Base-by-base conservation (phyloP, 805 yeast genomes). In the Candida insectalens region DNA sequence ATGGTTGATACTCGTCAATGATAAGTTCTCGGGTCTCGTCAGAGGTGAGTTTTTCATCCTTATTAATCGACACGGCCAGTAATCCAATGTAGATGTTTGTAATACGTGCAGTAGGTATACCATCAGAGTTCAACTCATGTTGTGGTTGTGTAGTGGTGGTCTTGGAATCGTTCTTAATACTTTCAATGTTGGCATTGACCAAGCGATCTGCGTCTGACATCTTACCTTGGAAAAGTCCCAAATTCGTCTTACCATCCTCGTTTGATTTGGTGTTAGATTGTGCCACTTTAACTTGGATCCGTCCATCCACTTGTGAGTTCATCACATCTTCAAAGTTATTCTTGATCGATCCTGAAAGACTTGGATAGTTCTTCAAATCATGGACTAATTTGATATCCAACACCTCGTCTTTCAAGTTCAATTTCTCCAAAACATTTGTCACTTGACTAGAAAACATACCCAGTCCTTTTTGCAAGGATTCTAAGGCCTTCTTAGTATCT, bases 171-270 rank as follows among this genome's bases (percentile, higher is more conserved):
- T 23, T 33, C 9, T 25, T 20, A n/a, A 77, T 74, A 35, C 76
- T 74, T 20, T 85, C 95, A 46, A 89, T 67, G 50, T 85, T 88
- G 4, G 96, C 97, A 47, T 73, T 67, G 27, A 94, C 81, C 38
- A 92, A 69, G 54, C 92, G 89, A 48, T 83, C 94, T 10, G 92
- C 96, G 53, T 85, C 94, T 29, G 75, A 70, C 1, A 75, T 48
- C 42, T 81, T 80, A 6, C 96, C 96, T 15, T 68, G 61, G 51
- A 87, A 84, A 44, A 83, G 54, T 41, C 80, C 79, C 46, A 89
- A 68, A 32, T 72, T 53, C 28, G 36, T 44, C 21, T 46, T 58
- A 3, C 44, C 46, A 6, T 45, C 42, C 26, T 51, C 50, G 20
- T 8, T 14, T 14, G 19, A 26, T 10, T 59, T 55, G n/a, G 60